Percentiles rank a stretch among this genome's conserved stretches.
Conservation (phyloP, 345 rosid genomes). For the Gynandropsis gynandra region DNA sequence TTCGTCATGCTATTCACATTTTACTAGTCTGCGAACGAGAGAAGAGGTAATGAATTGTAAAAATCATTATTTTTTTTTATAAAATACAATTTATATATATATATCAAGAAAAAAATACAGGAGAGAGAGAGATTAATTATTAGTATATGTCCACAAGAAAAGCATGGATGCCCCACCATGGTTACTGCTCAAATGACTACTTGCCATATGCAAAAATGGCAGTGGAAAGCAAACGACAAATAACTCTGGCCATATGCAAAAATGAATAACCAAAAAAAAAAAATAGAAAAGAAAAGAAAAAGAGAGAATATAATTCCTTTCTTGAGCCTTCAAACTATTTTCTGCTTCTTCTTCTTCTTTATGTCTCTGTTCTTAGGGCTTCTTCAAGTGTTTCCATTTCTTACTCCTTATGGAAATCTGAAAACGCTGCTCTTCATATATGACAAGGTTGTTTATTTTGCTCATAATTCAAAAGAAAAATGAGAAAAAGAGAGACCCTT, state of each 20-base stretch:
- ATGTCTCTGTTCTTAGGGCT: slow-evolving; percentile 10
- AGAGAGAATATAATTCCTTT: slow-evolving; percentile 26
- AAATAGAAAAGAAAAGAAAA: not conserved
- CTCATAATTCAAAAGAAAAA: too few species aligned
- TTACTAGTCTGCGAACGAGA: too few species aligned
- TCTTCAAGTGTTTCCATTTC: slow-evolving; percentile 12
- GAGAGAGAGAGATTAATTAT: too few species aligned
- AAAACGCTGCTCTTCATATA: too few species aligned
- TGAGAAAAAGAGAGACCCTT: too few species aligned
- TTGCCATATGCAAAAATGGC: slow-evolving; percentile 13
- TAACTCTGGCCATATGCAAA: too few species aligned
- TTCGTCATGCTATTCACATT: too few species aligned
- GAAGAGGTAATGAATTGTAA: too few species aligned
- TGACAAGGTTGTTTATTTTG: too few species aligned
- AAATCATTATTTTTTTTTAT: too few species aligned
- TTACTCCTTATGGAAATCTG: slow-evolving; percentile 15
- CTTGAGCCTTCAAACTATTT: slow-evolving; percentile 19
- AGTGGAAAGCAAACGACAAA: slow-evolving; percentile 15
- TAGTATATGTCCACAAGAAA: slow-evolving; percentile 15
- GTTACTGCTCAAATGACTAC: slow-evolving; percentile 20
- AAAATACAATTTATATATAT: too few species aligned
- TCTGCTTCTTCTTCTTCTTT: not conserved
- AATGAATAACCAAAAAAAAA: not conserved
- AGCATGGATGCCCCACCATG: slow-evolving; percentile 25
- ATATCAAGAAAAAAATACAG: too few species aligned